Evolutionary conservation across 257 asterid species (phyloP), one percentile per base, ranked within the genome.

Genomic region (Nicotiana noctiflora): DNA sequence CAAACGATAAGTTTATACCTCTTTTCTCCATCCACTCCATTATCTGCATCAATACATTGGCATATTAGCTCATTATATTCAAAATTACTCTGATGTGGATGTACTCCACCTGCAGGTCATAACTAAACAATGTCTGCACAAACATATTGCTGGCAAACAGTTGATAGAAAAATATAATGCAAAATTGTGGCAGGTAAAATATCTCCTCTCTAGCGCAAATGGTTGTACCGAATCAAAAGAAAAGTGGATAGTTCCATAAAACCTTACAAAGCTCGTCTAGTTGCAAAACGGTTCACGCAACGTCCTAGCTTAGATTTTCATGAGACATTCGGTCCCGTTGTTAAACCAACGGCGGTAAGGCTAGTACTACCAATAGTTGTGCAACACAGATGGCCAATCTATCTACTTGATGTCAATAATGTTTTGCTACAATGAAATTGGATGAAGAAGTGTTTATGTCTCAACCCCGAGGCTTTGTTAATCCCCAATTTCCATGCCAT

Each of bases 21-120:
- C 93, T 89, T 67, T 49, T 76, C 81, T 85, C 90, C 97, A 91
- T 94, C 98, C 98, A 94, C 67, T 91, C 95, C 88, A 90, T 88
- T 82, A 93, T 90, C 98, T 93, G 85, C 83, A 84, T 31, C 68
- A 53, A n/a, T 17, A 62, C 77, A 81, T 84, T 29, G 75, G 52
- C 46, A 34, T 64, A 25, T 61, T 8, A 83, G 76, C 82, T 81
- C 53, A 55, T 53, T 46, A 46, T 12, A 76, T 61, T 29, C 51
- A 25, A 23, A 61, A 74, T 52, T n/a, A 65, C 75, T 66, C 61
- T 34, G 34, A 29, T 65, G 11, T 37, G 67, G 29, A 57, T 56
- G 5, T 23, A 56, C 29, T 21, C 31, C 27, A 57, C 6, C 5
- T 17, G 32, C 37, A 60, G 4, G 34, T 44, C 2, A 27, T 37